Evolutionary conservation across 2,329 filamentous ascomycete genomes (phyloP).

Genomic region (Arthroderma sp.): DNA sequence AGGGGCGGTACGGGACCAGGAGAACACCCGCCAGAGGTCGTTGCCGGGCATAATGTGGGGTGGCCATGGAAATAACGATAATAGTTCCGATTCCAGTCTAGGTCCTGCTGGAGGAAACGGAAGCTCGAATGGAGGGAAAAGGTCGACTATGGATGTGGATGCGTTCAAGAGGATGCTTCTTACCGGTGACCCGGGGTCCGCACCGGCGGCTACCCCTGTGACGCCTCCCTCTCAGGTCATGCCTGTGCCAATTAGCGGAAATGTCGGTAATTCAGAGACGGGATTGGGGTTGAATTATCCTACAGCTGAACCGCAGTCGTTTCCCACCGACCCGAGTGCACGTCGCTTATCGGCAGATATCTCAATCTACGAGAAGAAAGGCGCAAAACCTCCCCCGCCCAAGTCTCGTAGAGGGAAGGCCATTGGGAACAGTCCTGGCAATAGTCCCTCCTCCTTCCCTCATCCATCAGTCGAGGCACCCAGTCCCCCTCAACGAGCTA

Average conservation of each 20-base stretch:
- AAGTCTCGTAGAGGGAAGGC: slow-evolving; percentile 67
- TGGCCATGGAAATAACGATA: too few species aligned
- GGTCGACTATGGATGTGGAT: slow-evolving; percentile 55
- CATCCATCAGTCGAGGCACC: background rate
- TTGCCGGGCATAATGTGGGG: too few species aligned
- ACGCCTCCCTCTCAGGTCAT: too few species aligned
- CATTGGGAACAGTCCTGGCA: slow-evolving; percentile 37
- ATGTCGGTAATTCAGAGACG: too few species aligned
- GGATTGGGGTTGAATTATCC: too few species aligned
- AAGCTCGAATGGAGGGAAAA: slow-evolving; percentile 11
- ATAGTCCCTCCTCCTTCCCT: background rate
- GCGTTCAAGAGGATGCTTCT: slow-evolving; percentile 64
- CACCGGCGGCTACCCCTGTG: slow-evolving; percentile 6
- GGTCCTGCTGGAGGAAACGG: background rate
- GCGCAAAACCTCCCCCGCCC: slow-evolving; percentile 52
- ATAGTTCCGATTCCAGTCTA: too few species aligned
- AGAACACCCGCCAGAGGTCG: background rate
- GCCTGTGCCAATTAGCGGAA: too few species aligned
- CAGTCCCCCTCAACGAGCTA: background rate
- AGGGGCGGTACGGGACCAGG: background rate
- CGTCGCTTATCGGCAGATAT: too few species aligned
- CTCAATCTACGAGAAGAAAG: slow-evolving; percentile 34
- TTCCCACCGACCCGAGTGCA: too few species aligned
- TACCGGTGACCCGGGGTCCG: slow-evolving; percentile 48
- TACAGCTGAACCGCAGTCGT: too few species aligned